Evolutionary conservation across 2,329 filamentous ascomycete species (phyloP), one percentile per base, ranked within the genome.

Genomic region (Gaeumannomyces sp.): DNA sequence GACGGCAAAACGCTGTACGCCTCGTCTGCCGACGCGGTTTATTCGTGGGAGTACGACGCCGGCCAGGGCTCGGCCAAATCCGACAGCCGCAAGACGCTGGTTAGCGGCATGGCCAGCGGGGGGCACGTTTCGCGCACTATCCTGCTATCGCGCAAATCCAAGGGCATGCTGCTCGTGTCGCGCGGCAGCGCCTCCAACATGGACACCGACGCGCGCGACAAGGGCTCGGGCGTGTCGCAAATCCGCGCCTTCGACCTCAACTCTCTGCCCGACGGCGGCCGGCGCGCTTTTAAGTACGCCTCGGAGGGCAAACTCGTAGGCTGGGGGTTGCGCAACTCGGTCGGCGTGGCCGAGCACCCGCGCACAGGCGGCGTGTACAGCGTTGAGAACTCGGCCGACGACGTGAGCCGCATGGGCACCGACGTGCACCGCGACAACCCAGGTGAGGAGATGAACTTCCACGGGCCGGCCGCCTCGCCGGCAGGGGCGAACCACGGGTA

Each of bases 381-480:
- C 63, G 69, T 70, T 38, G 69, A 70, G 58, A 70, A 70, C 64
- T 64, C 65, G 60, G 65, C 66, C 28, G 69, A 70, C 72, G 73
- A 89, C 29, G 76, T 90, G 59, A 72, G 76, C 35, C 80, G 88
- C 31, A 70, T 77, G 29, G 82, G 81, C 10, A 69, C 76, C 14
- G 85, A 89, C 69, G 81, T 90, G 60, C 86, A 89, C 70, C 76
- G 85, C 68, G 78, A 88, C 68, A 91, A 91, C 70, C 89, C 89
- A 0, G 89, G 85, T 27, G 89, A 92, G 72, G 87, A 91, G 73
- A 74, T 92, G 73, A 91, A 92, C 73, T 90, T 83, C 72, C 85
- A 89, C 68, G 88, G 89, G 2, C 81, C 92, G 62, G 78, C 90
- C 50, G 70, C 74, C 66, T 68, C 68, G 0, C 77, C 68, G 0